phyloP scores from a whole-genome alignment of 768 basidiomycete genomes.

The Cyclocybe cylindracea region DNA sequence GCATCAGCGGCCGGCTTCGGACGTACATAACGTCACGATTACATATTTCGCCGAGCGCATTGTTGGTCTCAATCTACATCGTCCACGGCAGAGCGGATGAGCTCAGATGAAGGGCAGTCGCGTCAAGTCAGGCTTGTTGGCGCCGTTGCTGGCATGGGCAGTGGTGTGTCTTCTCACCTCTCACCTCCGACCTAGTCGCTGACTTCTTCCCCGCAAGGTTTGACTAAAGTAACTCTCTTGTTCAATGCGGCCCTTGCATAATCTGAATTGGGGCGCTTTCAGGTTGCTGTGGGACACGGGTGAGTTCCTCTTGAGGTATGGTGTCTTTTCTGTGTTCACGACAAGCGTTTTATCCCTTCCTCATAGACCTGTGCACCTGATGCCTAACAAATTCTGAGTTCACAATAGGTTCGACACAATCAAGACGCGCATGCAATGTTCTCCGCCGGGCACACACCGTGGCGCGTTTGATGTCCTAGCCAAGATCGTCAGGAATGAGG shows the following conservation, averaged over 20 bases:
- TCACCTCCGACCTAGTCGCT: constrained; percentile 1
- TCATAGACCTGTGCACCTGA: not conserved
- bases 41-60: too few species aligned
- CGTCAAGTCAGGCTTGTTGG: constrained; percentile 53
- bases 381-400: not conserved
- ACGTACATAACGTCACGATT: too few species aligned
- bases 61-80: constrained; percentile 1
- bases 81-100: constrained; percentile 20
- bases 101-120: constrained; percentile 27
- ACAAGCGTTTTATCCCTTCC: not conserved
- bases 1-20: too few species aligned
- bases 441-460: constrained; percentile 61
- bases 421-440: constrained; percentile 73
- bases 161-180: constrained; percentile 40
- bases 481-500: constrained; percentile 63
- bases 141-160: constrained; percentile 59
- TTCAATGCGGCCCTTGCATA: not conserved
- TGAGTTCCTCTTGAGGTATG: constrained; percentile 25
- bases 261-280: constrained; percentile 8
- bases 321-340: constrained; percentile 8
- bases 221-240: constrained; percentile 46
- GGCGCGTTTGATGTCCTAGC: constrained; percentile 61
- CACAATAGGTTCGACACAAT: constrained; percentile 64
- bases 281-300: constrained; percentile 77
- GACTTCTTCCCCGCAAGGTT: constrained; percentile 30